These are phyloP conservation scores for Tetradesmus lagerheimii DNA, from an alignment of 139 green algal species.

Conservation along the genomic window DNA sequence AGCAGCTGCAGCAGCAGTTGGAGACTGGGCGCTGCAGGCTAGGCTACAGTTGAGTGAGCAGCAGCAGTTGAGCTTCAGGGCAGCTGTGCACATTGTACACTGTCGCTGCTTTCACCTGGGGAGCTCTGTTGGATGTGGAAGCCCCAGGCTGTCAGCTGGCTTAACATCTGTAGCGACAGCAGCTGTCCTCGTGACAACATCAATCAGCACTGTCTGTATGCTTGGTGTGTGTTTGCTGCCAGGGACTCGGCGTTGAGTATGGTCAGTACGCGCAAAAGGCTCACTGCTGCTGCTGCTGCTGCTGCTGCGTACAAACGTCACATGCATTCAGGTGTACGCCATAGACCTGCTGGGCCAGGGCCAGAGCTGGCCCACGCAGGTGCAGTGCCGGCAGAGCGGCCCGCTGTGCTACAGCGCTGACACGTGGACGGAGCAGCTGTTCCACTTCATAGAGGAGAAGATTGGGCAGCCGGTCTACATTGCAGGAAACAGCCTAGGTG, in stretches of 20 bases:
- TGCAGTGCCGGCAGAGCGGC: background rate
- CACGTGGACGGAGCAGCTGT: conserved; percentile 68
- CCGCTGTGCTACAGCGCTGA: conserved; percentile 55
- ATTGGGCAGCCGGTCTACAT: conserved; percentile 59
- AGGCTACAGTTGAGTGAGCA: background rate
- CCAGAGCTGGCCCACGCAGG: conserved; percentile 48
- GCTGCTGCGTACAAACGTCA: background rate
- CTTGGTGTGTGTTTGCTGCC: no score
- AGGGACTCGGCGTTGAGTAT: no score
- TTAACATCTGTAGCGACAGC: no score
- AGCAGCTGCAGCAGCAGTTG: background rate
- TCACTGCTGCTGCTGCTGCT: background rate
- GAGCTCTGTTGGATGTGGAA: no score
- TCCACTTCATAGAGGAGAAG: conserved; percentile 56
- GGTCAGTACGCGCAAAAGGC: no score
- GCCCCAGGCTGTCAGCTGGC: no score
- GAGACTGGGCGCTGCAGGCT: no score
- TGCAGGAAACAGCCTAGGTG: conserved; percentile 51
- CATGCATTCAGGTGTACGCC: conserved; percentile 46
- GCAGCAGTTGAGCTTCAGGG: background rate
- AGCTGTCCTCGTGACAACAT: no score
- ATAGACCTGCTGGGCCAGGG: conserved; percentile 72
- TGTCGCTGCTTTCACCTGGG: no score
- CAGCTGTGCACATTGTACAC: no score
- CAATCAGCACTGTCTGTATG: no score